Conservation (phyloP, 2,329 filamentous ascomycete genomes). For the Penicillium sp. region DNA sequence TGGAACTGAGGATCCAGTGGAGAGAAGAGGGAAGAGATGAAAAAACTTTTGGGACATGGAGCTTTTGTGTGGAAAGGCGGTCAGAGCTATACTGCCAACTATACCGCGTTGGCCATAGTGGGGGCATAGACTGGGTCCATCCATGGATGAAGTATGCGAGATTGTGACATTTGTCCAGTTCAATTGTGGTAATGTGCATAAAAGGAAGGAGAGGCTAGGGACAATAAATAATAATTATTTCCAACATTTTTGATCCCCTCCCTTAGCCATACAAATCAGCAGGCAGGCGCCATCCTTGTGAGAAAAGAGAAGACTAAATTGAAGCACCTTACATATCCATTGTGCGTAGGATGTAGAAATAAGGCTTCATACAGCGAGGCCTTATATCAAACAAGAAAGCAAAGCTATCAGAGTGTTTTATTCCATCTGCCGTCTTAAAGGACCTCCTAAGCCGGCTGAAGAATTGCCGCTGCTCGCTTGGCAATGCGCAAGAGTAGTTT, state of each 20-base stretch:
- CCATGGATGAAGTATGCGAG: neutral
- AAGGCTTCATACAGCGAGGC: too few species aligned
- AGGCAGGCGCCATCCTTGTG: too few species aligned
- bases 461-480: neutral
- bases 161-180: neutral
- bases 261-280: neutral
- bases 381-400: neutral
- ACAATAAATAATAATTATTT: neutral
- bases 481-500: neutral
- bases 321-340: too few species aligned
- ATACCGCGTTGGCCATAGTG: slow-evolving; percentile 14
- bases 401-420: neutral
- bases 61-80: slow-evolving; percentile 30
- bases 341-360: too few species aligned
- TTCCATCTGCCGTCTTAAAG: neutral
- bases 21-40: slow-evolving; percentile 11
- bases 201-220: neutral
- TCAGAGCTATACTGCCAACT: slow-evolving; percentile 13
- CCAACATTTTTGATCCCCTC: neutral
- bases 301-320: too few species aligned
- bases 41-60: slow-evolving; percentile 16
- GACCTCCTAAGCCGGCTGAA: neutral
- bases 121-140: neutral
- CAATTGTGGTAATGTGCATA: neutral
- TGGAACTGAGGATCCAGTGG: slow-evolving; percentile 6